phyloP scores from a whole-genome alignment of 257 asterid species.

The Perilla frutescens region DNA sequence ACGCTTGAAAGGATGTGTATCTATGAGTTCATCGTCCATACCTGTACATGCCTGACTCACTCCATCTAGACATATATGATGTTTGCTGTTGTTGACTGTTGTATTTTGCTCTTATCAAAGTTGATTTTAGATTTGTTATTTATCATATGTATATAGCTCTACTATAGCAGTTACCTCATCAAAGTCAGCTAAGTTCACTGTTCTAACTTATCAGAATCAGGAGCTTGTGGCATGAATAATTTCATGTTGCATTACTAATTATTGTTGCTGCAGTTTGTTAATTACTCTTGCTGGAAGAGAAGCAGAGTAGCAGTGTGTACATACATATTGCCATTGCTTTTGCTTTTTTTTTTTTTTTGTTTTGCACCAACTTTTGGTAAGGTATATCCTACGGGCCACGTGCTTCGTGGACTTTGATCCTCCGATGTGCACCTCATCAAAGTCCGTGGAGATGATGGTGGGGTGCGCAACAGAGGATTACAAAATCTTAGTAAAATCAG shows the following conservation, averaged over 20 bases:
- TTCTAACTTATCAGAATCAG: slow-evolving; percentile 9
- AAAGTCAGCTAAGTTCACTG: slow-evolving; percentile 24
- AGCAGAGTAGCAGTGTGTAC: background rate
- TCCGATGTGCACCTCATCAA: no score
- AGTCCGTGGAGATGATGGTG: no score
- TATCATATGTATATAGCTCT: slow-evolving; percentile 29
- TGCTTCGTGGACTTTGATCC: no score
- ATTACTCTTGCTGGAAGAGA: background rate
- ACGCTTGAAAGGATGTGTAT: slow-evolving; percentile 79
- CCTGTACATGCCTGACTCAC: slow-evolving; percentile 69
- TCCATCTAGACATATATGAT: background rate
- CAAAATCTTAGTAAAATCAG: no score
- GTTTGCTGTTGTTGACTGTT: background rate
- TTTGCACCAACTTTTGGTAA: no score
- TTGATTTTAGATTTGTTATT: slow-evolving; percentile 31
- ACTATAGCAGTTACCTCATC: slow-evolving; percentile 2
- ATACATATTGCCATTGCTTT: no score
- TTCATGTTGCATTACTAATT: slow-evolving; percentile 20
- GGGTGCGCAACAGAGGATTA: no score
- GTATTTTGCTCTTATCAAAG: background rate
- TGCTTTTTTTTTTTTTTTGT: no score
- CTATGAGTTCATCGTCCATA: slow-evolving; percentile 66
- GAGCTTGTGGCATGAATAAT: slow-evolving; percentile 27
- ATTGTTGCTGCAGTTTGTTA: background rate
- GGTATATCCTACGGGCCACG: no score